Conservation (phyloP, 2,329 filamentous ascomycete species). For the Ophidiomyces ophidiicola region DNA sequence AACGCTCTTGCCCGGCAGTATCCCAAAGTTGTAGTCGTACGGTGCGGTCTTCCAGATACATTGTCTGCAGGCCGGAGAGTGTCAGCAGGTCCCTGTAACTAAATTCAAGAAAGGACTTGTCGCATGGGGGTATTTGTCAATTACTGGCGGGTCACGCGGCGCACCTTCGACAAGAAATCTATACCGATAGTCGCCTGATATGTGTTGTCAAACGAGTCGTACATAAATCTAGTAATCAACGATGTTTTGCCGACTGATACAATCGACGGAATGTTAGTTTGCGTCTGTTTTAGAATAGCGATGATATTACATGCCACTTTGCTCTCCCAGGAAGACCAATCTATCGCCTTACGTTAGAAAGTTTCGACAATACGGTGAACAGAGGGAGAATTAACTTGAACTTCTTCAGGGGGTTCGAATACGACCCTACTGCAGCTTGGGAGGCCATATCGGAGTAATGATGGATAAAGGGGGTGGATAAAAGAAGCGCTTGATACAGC, state of each 20-base stretch:
- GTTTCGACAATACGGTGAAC: neutral
- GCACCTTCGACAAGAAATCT: constrained; percentile 95
- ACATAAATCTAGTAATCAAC: constrained; percentile 98
- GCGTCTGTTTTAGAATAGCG: constrained; percentile 8
- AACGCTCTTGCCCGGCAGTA: constrained; percentile 93
- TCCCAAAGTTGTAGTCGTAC: constrained; percentile 97
- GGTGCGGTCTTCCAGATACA: constrained; percentile 98
- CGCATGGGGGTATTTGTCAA: no score
- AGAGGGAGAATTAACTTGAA: constrained; percentile 62
- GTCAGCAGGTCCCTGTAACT: constrained; percentile 4
- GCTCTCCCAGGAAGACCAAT: constrained; percentile 93
- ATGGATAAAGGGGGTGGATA: constrained; percentile 1
- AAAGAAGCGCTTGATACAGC: constrained; percentile 4
- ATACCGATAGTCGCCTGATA: constrained; percentile 99
- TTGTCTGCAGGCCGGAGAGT: constrained; percentile 50
- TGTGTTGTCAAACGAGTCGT: constrained; percentile 99
- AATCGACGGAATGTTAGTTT: constrained; percentile 17
- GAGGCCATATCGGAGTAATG: constrained; percentile 58
- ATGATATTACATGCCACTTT: constrained; percentile 61
- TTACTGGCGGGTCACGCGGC: constrained; percentile 13
- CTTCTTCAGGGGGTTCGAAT: constrained; percentile 99
- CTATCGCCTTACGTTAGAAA: constrained; percentile 35
- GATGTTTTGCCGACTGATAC: constrained; percentile 88
- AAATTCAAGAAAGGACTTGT: no score
- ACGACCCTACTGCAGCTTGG: constrained; percentile 63